Conservation (phyloP, 345 rosid species). For the Reutealis trisperma region DNA sequence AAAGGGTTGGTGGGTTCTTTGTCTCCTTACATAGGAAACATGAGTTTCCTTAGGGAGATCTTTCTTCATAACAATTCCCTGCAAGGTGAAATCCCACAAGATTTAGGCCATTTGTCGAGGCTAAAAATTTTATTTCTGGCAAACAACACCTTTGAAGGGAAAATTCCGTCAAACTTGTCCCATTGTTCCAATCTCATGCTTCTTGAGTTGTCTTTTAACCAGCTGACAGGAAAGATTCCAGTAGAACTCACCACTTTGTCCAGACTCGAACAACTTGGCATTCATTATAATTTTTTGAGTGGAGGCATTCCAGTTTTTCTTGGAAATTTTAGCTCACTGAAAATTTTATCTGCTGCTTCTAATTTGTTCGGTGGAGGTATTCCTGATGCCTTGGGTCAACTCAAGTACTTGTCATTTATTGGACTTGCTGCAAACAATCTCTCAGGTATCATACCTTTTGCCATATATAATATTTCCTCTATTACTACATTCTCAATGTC, state of each 20-base stretch:
- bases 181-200: background rate
- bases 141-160: constrained; percentile 12
- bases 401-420: background rate
- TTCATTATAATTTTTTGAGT: constrained; percentile 2
- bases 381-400: background rate
- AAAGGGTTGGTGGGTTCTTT: constrained; percentile 6
- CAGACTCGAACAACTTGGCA: background rate
- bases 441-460: background rate
- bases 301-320: constrained; percentile 21
- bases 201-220: background rate
- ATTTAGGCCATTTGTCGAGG: constrained; percentile 14
- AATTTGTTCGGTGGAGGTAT: background rate
- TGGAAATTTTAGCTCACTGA: constrained; percentile 1
- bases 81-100: constrained; percentile 18
- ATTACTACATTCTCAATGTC: background rate
- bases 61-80: background rate
- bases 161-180: constrained; percentile 20
- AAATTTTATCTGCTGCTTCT: background rate
- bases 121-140: background rate
- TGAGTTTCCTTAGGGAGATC: background rate
- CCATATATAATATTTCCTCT: constrained; percentile 3
- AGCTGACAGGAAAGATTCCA: constrained; percentile 20
- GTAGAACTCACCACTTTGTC: background rate
- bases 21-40: constrained; percentile 11
- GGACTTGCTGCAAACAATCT: background rate